phyloP scores from a whole-genome alignment of 2,329 filamentous ascomycete genomes.

The Monilinia laxa region DNA sequence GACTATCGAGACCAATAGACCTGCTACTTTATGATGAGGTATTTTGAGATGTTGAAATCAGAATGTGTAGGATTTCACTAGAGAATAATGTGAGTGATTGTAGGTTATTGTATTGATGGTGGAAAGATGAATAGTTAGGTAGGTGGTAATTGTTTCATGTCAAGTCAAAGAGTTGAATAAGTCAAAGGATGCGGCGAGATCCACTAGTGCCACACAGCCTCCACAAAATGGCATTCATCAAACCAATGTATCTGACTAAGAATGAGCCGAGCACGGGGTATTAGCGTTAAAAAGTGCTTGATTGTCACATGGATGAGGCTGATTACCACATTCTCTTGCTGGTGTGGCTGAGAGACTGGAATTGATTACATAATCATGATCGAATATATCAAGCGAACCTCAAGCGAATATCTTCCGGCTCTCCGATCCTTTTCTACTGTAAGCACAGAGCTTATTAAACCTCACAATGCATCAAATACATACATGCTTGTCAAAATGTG shows the following conservation, averaged over 20 bases:
- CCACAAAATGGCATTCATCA: background rate
- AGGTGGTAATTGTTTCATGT: conserved; percentile 4
- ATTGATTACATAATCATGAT: background rate
- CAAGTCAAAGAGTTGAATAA: conserved; percentile 2
- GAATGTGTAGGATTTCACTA: background rate
- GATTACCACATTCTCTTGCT: too few relatives aligned
- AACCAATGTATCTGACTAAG: background rate
- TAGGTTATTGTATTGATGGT: conserved; percentile 7
- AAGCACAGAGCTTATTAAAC: background rate
- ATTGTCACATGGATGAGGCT: background rate
- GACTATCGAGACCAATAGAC: background rate
- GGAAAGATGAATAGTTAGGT: background rate
- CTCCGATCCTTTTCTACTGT: background rate
- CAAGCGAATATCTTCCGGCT: background rate
- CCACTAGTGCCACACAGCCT: conserved; percentile 8
- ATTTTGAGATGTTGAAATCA: background rate
- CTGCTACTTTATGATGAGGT: conserved; percentile 8
- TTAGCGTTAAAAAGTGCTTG: background rate
- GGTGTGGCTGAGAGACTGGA: background rate
- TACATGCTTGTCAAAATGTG: background rate
- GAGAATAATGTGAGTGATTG: background rate
- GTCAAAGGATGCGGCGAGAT: conserved; percentile 6
- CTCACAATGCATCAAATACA: conserved; percentile 2
- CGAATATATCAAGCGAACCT: background rate
- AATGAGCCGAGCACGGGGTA: background rate